Evolutionary conservation across 1,139 yeast genomes (phyloP).

Genomic region (Magnusiomyces magnusii): DNA sequence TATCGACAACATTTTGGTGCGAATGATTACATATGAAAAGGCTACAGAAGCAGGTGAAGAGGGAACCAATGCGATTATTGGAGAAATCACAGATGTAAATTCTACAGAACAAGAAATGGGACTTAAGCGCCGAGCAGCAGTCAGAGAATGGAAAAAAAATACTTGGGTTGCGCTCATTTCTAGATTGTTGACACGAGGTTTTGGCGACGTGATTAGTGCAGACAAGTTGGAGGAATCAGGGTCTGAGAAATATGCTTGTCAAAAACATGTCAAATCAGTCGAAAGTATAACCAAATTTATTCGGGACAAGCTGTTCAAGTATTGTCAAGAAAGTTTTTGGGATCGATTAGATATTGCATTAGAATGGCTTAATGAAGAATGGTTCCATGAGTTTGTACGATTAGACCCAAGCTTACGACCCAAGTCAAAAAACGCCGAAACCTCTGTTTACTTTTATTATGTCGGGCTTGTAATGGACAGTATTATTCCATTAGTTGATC

Average conservation of each 20-base stretch:
- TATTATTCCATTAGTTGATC: slow-evolving; percentile 75
- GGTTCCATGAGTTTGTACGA: slow-evolving; percentile 63
- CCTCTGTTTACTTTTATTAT: slow-evolving; percentile 43
- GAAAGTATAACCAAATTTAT: slow-evolving; percentile 42
- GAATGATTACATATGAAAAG: slow-evolving; percentile 27
- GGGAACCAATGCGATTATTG: background rate
- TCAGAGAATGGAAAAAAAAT: slow-evolving; percentile 52
- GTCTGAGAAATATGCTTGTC: background rate
- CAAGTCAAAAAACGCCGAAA: slow-evolving; percentile 15
- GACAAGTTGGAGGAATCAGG: background rate
- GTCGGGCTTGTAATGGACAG: slow-evolving; percentile 67
- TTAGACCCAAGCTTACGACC: slow-evolving; percentile 6
- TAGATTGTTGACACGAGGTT: slow-evolving; percentile 75
- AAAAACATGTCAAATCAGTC: background rate
- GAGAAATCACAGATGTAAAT: background rate
- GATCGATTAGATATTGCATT: slow-evolving; percentile 67
- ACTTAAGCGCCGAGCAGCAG: slow-evolving; percentile 13
- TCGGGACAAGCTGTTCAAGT: slow-evolving; percentile 62
- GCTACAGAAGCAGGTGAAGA: slow-evolving; percentile 12
- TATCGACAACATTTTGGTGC: slow-evolving; percentile 25
- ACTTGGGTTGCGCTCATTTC: slow-evolving; percentile 75
- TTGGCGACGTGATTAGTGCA: slow-evolving; percentile 29
- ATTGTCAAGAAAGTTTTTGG: slow-evolving; percentile 67
- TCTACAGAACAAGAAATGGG: background rate
- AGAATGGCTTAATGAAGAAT: slow-evolving; percentile 95